Percentiles rank a stretch among this genome's conserved stretches.
Evolutionary conservation across 2,329 filamentous ascomycete species (phyloP).

Genomic region (Verticillium nubilum): DNA sequence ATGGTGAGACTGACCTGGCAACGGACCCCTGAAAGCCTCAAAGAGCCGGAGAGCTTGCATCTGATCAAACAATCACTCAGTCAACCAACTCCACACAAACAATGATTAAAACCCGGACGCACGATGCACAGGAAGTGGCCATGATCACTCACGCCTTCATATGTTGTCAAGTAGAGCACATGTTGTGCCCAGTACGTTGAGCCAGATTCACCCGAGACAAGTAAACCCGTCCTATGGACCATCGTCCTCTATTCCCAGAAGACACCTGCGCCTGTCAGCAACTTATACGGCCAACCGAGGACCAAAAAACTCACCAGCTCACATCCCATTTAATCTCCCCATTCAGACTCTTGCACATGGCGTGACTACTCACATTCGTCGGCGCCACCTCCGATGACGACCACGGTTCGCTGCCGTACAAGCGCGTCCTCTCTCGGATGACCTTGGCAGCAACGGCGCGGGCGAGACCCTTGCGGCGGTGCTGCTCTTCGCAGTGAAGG

Average conservation of each 20-base stretch:
- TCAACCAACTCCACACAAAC: too few species aligned
- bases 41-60: too few species aligned
- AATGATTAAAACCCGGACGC: too few species aligned
- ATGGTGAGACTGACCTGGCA: too few species aligned
- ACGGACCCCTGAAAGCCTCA: too few species aligned
- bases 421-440: conserved; percentile 41
- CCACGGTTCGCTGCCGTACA: conserved; percentile 44
- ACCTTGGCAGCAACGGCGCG: conserved; percentile 55
- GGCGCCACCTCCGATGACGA: conserved; percentile 59
- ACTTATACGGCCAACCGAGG: not conserved
- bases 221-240: not conserved
- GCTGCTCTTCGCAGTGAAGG: conserved; percentile 50
- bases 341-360: conserved; percentile 56
- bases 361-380: conserved; percentile 55
- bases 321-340: conserved; percentile 49
- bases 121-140: too few species aligned
- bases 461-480: conserved; percentile 57
- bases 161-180: too few species aligned
- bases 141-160: too few species aligned
- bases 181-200: not conserved
- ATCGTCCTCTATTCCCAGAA: not conserved
- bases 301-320: conserved; percentile 49
- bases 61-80: too few species aligned
- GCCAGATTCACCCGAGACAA: not conserved
- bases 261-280: not conserved